Percentiles rank a stretch among this genome's conserved stretches.
Conservation (phyloP, 306 rosid species). For the Cucurbita ficifolia region DNA sequence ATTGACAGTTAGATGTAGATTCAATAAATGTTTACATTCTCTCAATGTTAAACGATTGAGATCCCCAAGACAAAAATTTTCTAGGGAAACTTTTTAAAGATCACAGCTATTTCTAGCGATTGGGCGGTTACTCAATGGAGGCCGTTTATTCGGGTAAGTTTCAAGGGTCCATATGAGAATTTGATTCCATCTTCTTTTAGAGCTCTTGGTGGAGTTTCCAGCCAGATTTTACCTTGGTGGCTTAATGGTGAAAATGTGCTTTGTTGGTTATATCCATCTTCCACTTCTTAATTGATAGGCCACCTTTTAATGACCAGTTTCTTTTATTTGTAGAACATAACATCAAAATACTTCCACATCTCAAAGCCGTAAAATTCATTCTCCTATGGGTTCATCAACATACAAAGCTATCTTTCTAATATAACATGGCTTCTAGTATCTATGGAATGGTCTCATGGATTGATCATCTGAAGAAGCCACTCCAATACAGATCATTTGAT, state of each 20-base stretch:
- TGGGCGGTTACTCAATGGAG: background rate
- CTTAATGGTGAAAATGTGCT: background rate
- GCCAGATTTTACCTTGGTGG: background rate
- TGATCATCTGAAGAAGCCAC: background rate
- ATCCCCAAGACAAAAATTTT: background rate
- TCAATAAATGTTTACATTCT: no score
- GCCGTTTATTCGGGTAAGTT: background rate
- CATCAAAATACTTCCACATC: no score
- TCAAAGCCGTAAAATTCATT: no score
- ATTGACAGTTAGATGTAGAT: no score
- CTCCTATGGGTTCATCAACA: no score
- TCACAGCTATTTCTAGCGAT: background rate
- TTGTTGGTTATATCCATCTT: background rate
- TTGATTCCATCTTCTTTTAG: background rate
- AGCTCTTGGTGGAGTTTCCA: background rate
- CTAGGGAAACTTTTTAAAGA: background rate
- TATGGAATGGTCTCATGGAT: background rate
- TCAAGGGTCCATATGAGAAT: background rate
- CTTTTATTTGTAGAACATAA: no score
- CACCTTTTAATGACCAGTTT: no score
- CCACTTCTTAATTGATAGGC: background rate
- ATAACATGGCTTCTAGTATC: no score
- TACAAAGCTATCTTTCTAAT: no score
- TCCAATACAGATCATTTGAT: background rate
- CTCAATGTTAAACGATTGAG: background rate